Evolutionary conservation across 2,329 filamentous ascomycete species (phyloP).

Genomic region (Paecilomyces sp.): DNA sequence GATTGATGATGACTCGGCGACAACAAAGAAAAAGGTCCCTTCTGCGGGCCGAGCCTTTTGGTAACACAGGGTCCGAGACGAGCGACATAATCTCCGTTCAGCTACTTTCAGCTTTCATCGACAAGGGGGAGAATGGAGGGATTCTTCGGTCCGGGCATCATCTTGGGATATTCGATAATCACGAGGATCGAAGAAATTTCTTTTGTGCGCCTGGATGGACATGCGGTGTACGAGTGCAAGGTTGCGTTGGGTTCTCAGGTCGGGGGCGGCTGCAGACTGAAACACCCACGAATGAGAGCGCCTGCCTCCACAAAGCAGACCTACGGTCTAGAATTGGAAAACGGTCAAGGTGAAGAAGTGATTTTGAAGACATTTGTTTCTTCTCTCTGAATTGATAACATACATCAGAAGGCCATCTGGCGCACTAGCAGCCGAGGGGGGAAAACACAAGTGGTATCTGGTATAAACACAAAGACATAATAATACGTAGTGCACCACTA

Average conservation of each 20-base stretch:
- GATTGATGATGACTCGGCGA: neutral
- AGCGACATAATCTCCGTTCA: neutral
- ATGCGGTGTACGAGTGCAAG: neutral
- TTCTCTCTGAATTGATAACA: neutral
- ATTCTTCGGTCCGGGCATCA: neutral
- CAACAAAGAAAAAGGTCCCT: too few relatives aligned
- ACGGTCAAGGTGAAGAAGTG: neutral
- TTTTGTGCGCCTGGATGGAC: neutral
- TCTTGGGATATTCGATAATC: neutral
- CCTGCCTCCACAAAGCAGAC: neutral
- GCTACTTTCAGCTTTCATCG: neutral
- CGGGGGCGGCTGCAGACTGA: neutral
- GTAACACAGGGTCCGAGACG: neutral
- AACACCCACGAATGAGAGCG: neutral
- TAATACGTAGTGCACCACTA: conserved; percentile 1
- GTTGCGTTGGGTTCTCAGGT: too few relatives aligned
- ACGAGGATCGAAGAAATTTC: neutral
- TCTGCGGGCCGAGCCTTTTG: neutral
- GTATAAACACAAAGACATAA: conserved; percentile 4
- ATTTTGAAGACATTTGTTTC: neutral
- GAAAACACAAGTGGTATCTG: conserved; percentile 4
- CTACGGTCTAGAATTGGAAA: neutral
- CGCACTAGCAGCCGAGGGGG: neutral
- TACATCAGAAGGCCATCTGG: neutral
- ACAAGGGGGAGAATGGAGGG: neutral